Percentiles rank a stretch among this genome's conserved stretches.
Conservation (phyloP, 2,329 filamentous ascomycete species). For the Alternaria brassicicola region DNA sequence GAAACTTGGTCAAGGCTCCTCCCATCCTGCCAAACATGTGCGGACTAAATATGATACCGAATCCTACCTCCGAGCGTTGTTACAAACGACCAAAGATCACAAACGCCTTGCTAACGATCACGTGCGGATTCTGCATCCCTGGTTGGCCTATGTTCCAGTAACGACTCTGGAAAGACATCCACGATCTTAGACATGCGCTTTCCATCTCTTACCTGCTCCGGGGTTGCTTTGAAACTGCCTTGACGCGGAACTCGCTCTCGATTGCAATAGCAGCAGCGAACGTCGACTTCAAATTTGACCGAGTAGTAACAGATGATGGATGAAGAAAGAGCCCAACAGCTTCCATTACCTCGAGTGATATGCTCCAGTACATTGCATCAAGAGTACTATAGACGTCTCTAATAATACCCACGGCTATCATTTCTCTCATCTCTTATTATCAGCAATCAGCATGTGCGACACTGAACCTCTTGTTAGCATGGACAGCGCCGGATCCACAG, state of each 20-base stretch:
- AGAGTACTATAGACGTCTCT: background rate
- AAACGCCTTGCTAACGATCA: background rate
- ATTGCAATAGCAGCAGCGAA: background rate
- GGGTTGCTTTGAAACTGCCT: background rate
- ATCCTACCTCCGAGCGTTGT: background rate
- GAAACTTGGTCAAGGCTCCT: background rate
- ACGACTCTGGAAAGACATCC: background rate
- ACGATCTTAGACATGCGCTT: background rate
- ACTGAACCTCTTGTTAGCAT: background rate
- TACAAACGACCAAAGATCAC: background rate
- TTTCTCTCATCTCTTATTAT: background rate
- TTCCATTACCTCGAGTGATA: background rate
- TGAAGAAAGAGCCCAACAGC: background rate
- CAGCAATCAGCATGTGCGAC: background rate
- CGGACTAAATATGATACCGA: background rate
- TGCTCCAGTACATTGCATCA: background rate
- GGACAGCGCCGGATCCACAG: background rate
- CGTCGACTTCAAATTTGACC: background rate
- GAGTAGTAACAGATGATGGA: background rate
- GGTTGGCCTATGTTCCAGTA: background rate
- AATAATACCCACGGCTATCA: background rate
- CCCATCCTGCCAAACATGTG: background rate
- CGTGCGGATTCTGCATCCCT: background rate
- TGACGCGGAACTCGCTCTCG: background rate
- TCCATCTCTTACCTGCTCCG: background rate